Percentiles rank a stretch among this genome's conserved stretches.
Conservation (phyloP, 2,329 filamentous ascomycete genomes). For the Aureobasidium zeae region DNA sequence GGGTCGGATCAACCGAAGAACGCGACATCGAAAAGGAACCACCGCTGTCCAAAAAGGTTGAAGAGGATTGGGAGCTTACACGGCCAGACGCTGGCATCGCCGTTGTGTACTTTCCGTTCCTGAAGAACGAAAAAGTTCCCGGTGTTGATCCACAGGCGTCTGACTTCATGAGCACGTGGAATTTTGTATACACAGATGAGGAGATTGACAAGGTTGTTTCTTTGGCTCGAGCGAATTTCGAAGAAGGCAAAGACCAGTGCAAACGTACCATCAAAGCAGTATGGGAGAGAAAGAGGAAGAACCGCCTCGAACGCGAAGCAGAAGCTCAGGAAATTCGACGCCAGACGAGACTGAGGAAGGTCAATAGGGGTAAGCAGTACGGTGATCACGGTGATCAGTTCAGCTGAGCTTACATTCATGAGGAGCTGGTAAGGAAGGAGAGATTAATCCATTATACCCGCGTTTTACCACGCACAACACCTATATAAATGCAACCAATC, state of each 20-base stretch:
- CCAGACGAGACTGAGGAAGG: slow-evolving; percentile 34
- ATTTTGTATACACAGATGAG: slow-evolving; percentile 88
- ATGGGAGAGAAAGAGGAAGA: slow-evolving; percentile 79
- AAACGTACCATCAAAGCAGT: slow-evolving; percentile 73
- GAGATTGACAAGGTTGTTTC: slow-evolving; percentile 78
- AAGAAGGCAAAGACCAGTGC: slow-evolving; percentile 70
- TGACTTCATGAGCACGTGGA: slow-evolving; percentile 94
- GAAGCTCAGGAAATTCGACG: slow-evolving; percentile 31
- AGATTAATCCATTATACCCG: too few species aligned
- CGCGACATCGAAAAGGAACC: slow-evolving; percentile 48
- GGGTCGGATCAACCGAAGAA: slow-evolving; percentile 80
- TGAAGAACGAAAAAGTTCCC: slow-evolving; percentile 69
- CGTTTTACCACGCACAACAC: too few species aligned
- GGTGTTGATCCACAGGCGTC: slow-evolving; percentile 74
- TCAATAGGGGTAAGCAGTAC: slow-evolving; percentile 48
- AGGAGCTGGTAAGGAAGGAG: too few species aligned
- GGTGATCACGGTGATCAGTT: slow-evolving; percentile 55
- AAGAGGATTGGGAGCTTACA: slow-evolving; percentile 58
- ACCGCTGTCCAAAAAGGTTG: slow-evolving; percentile 44
- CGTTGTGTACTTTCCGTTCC: slow-evolving; percentile 81
- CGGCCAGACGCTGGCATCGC: slow-evolving; percentile 74
- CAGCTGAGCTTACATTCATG: slow-evolving; percentile 44
- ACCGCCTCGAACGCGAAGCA: slow-evolving; percentile 46
- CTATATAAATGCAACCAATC: too few species aligned
- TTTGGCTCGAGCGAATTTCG: slow-evolving; percentile 77